Evolutionary conservation across 2,329 filamentous ascomycete genomes (phyloP).

Genomic region (Aspergillus sp.): DNA sequence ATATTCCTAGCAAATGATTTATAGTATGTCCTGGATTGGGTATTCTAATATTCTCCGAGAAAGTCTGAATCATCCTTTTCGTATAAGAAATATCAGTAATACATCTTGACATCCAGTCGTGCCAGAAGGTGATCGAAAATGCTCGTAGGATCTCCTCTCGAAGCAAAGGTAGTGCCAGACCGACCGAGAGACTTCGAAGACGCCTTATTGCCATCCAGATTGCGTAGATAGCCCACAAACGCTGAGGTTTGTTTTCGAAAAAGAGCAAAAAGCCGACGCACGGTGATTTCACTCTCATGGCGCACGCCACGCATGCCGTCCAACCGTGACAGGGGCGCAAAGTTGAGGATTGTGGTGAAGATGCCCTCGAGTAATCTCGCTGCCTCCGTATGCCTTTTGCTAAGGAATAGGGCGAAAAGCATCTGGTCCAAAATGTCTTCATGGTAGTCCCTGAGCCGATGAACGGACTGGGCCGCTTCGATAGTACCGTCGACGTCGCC

Average conservation of each 20-base stretch:
- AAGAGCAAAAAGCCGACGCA: constrained; percentile 57
- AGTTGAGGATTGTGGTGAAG: constrained; percentile 69
- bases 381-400: constrained; percentile 72
- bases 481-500: constrained; percentile 48
- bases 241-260: constrained; percentile 72
- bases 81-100: constrained; percentile 50
- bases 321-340: constrained; percentile 51
- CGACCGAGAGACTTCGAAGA: constrained; percentile 36
- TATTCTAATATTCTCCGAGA: too few relatives aligned
- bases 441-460: constrained; percentile 67
- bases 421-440: constrained; percentile 73
- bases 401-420: constrained; percentile 69
- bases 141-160: constrained; percentile 50
- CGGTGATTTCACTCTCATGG: constrained; percentile 38
- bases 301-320: constrained; percentile 42
- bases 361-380: constrained; percentile 74
- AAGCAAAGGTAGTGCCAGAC: constrained; percentile 26
- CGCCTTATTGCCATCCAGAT: constrained; percentile 65
- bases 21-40: too few relatives aligned
- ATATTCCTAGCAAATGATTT: background rate
- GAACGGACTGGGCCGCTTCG: constrained; percentile 60
- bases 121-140: constrained; percentile 67
- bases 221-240: constrained; percentile 70
- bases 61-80: too few relatives aligned
- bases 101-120: constrained; percentile 69